phyloP scores from a whole-genome alignment of 225 moss, liverwort and hornwort species.

The Thuidium tamariscinum region DNA sequence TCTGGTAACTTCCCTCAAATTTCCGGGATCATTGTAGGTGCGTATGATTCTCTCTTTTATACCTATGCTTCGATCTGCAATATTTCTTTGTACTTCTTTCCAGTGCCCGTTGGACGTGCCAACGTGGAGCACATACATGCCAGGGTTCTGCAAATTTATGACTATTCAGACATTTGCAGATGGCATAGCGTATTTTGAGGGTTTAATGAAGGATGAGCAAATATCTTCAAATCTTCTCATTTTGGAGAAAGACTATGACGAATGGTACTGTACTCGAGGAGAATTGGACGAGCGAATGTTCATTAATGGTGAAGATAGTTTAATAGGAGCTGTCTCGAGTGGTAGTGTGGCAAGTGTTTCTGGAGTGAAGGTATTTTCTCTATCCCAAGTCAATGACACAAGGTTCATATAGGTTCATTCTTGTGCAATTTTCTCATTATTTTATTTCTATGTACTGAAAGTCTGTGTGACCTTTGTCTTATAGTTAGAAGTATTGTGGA shows the following conservation, averaged over 20 bases:
- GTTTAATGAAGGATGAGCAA: conserved; percentile 72
- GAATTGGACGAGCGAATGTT: conserved; percentile 97
- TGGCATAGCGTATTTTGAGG: conserved; percentile 67
- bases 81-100: neutral
- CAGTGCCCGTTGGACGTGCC: neutral
- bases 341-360: conserved; percentile 61
- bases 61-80: neutral
- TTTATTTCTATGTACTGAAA: neutral
- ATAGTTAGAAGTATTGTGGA: neutral
- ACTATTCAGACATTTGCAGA: conserved; percentile 43
- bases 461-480: neutral
- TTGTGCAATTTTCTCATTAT: neutral
- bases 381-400: neutral
- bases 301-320: conserved; percentile 78
- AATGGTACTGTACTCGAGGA: conserved; percentile 62
- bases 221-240: conserved; percentile 51
- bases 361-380: conserved; percentile 51
- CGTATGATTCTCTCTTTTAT: neutral
- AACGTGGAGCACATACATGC: neutral
- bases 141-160: neutral
- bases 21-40: conserved; percentile 67
- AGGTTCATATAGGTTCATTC: neutral
- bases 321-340: conserved; percentile 57
- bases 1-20: conserved; percentile 54
- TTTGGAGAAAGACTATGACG: conserved; percentile 67